Conservation (phyloP, 2,329 filamentous ascomycete species). For the Paraconiothyrium brasiliense region DNA sequence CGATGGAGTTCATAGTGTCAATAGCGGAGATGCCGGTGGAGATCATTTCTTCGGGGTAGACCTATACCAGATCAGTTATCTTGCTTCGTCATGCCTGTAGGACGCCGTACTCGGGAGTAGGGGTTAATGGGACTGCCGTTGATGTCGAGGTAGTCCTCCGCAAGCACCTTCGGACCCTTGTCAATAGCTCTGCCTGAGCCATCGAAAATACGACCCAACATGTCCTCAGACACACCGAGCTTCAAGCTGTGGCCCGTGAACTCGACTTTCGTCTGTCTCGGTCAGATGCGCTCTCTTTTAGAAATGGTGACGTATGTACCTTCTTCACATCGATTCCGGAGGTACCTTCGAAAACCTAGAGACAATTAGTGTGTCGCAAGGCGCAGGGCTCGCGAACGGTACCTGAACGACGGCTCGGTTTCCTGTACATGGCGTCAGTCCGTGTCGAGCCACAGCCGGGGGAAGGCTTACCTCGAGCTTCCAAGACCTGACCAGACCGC, state of each 20-base stretch:
- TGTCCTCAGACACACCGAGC: conserved; percentile 98
- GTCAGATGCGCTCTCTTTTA: conserved; percentile 32
- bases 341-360: conserved; percentile 95
- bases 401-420: conserved; percentile 96
- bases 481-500: conserved; percentile 93
- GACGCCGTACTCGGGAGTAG: conserved; percentile 82
- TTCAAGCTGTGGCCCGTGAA: conserved; percentile 98
- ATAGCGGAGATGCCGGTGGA: conserved; percentile 99
- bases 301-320: conserved; percentile 55
- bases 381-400: conserved; percentile 36
- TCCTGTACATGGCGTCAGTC: conserved; percentile 63
- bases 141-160: conserved; percentile 98
- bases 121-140: conserved; percentile 99
- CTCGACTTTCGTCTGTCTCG: conserved; percentile 85
- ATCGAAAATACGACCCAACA: conserved; percentile 98
- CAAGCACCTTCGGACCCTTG: conserved; percentile 97
- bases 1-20: conserved; percentile 92
- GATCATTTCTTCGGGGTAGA: conserved; percentile 99
- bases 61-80: conserved; percentile 60
- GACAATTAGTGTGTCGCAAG: conserved; percentile 32
- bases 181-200: conserved; percentile 97
- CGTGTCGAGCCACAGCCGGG: conserved; percentile 4
- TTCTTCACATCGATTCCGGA: conserved; percentile 98
- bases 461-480: conserved; percentile 81
- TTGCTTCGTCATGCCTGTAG: conserved; percentile 24